Evolutionary conservation across 164 flowering plant genomes (phyloP), one percentile per base, ranked within the genome.

Genomic region (Stephania japonica): DNA sequence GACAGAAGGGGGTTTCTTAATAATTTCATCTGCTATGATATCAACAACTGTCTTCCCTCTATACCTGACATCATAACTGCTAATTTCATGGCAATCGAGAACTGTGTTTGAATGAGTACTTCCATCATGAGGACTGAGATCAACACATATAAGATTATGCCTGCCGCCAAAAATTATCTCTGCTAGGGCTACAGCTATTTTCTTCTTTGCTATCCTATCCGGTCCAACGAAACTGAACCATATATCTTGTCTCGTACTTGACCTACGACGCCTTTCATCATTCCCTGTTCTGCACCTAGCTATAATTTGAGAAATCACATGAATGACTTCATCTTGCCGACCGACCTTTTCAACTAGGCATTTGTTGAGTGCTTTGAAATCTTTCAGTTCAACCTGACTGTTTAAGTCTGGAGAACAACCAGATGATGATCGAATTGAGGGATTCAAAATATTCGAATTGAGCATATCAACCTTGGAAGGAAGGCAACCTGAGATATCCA

Each of bases 211-310:
- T 69, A 81, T 74, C 76, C 81, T 75, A 80, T 95, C 97, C 67
- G 89, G 90, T n/a, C 98, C 99, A 10, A 75, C 75, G 69, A 91
- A 86, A 81, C 74, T 83, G 32, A 96, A 75, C 98, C 99, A 96
- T 68, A 87, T 71, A 73, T 88, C 95, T 59, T 90, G 81, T 82
- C 81, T 83, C 27, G 62, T 71, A 75, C 77, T 77, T 56, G 86
- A 75, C 53, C 85, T 83, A 38, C 72, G 83, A 24, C 75, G 81
- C 53, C 76, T 83, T 53, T 73, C 84, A 64, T 77, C 84, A 59
- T 77, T 80, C 62, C 85, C 82, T 44, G 75, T 68, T 80, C 80
- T 78, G 83, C 85, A 79, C 56, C 49, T 74, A 41, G 84, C 83
- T 41, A 91, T 74, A 68, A 85, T 80, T 76, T 82, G 80, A 79